Evolutionary conservation across 805 yeast species (phyloP).

Genomic region (Novakomyces olei): DNA sequence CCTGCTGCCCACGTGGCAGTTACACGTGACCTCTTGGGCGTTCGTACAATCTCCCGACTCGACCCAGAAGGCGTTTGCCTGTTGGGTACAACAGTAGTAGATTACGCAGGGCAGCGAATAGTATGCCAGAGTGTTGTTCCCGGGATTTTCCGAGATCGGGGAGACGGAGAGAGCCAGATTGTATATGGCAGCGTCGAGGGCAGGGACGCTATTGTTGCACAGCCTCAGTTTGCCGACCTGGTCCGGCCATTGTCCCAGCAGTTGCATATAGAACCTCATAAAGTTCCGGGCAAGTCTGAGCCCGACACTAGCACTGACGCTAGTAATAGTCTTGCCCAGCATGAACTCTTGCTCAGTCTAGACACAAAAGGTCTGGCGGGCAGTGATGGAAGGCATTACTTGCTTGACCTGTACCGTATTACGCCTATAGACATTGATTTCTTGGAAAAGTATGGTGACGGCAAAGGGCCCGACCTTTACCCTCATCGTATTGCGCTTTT

Average conservation of each 20-base stretch:
- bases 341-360: slow-evolving; percentile 41
- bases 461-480: slow-evolving; percentile 24
- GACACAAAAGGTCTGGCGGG: slow-evolving; percentile 75
- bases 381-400: slow-evolving; percentile 61
- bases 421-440: slow-evolving; percentile 71
- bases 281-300: slow-evolving; percentile 22
- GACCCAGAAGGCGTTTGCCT: slow-evolving; percentile 44
- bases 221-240: slow-evolving; percentile 31
- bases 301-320: too few species aligned
- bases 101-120: slow-evolving; percentile 70
- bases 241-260: slow-evolving; percentile 26
- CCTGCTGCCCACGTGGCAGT: slow-evolving; percentile 69
- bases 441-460: slow-evolving; percentile 27
- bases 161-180: slow-evolving; percentile 27
- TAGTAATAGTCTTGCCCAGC: too few species aligned
- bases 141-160: slow-evolving; percentile 40
- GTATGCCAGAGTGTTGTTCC: slow-evolving; percentile 93
- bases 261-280: slow-evolving; percentile 57
- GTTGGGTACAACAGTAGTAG: slow-evolving; percentile 66
- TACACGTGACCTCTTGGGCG: slow-evolving; percentile 54
- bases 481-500: slow-evolving; percentile 64
- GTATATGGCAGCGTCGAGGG: slow-evolving; percentile 58
- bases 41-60: slow-evolving; percentile 42
- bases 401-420: slow-evolving; percentile 63
- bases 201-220: slow-evolving; percentile 31